Evolutionary conservation across 164 flowering plant genomes (phyloP).

Genomic region (Kalanchoe fedtschenkoi): DNA sequence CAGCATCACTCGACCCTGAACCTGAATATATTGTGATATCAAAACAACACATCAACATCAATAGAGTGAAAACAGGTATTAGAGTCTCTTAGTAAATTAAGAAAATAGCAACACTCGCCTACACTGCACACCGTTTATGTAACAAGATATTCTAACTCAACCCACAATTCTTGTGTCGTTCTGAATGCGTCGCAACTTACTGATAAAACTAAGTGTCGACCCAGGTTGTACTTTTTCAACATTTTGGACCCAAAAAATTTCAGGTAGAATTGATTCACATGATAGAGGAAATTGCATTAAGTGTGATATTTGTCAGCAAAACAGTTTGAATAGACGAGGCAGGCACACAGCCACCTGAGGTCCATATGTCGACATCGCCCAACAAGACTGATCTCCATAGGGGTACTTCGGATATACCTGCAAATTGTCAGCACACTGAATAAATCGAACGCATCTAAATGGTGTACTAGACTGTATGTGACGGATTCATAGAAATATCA

Average conservation of each 20-base stretch:
- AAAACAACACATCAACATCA: neutral
- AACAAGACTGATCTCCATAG: constrained; percentile 42
- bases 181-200: too few species aligned
- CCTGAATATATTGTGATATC: constrained; percentile 7
- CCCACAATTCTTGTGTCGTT: too few species aligned
- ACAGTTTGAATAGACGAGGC: neutral
- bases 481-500: neutral
- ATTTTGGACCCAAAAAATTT: too few species aligned
- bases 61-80: neutral
- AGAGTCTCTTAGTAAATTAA: neutral
- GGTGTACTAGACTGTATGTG: neutral
- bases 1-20: constrained; percentile 58
- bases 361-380: constrained; percentile 48
- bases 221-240: neutral
- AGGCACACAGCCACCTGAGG: constrained; percentile 44
- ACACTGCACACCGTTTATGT: neutral
- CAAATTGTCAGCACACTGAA: constrained; percentile 9
- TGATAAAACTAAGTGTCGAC: neutral
- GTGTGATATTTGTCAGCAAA: neutral
- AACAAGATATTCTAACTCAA: too few species aligned
- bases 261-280: too few species aligned
- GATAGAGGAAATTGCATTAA: neutral
- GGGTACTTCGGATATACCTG: constrained; percentile 51
- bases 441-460: constrained; percentile 3
- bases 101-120: neutral